phyloP scores from a whole-genome alignment of 2,329 filamentous ascomycete genomes.

The Cercospora nicotianae region DNA sequence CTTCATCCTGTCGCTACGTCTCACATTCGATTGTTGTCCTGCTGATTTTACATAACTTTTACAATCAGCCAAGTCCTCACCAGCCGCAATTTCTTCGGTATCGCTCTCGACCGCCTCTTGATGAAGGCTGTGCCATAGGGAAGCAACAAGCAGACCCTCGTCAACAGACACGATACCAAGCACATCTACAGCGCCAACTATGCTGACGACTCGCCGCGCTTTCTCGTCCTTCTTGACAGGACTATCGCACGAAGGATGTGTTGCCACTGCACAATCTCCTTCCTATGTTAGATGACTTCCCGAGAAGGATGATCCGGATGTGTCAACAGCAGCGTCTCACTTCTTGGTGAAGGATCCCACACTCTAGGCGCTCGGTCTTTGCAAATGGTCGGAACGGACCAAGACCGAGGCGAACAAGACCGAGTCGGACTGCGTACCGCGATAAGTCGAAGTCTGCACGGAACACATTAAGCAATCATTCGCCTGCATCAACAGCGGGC shows the following conservation, averaged over 20 bases:
- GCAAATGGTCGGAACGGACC: neutral
- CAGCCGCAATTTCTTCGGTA: neutral
- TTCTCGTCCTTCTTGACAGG: neutral
- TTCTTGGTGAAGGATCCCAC: neutral
- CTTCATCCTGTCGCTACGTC: neutral
- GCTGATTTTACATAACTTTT: neutral
- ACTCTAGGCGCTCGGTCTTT: neutral
- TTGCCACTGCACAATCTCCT: neutral
- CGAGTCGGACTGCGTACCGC: neutral
- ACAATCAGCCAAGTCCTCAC: neutral
- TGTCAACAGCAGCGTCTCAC: neutral
- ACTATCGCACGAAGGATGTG: neutral
- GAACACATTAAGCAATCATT: neutral
- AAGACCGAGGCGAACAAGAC: neutral
- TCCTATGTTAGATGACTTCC: neutral
- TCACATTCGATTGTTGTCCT: neutral
- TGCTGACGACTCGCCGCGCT: neutral
- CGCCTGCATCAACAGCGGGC: neutral
- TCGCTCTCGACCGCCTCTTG: neutral
- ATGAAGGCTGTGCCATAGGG: neutral
- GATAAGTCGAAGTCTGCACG: neutral
- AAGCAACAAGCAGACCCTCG: neutral
- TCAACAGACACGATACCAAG: neutral
- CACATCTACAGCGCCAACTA: neutral
- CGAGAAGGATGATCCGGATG: neutral